Evolutionary conservation across 306 rosid genomes (phyloP).

Genomic region (Quercus alba): DNA sequence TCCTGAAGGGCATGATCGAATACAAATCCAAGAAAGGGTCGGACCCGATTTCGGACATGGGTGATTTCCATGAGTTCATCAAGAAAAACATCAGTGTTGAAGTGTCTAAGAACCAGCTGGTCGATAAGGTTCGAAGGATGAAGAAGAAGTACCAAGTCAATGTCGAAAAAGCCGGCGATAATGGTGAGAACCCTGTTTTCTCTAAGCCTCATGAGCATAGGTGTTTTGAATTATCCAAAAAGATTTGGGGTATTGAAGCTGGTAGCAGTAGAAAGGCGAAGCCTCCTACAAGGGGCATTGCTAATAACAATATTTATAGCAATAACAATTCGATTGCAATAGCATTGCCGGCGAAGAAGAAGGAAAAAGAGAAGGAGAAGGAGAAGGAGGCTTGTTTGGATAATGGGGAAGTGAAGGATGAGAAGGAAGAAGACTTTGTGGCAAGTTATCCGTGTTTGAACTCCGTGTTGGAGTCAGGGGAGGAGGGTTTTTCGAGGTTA

Average conservation of each 20-base stretch:
- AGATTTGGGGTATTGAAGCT: constrained; percentile 30
- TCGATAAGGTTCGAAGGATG: constrained; percentile 40
- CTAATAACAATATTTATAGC: no score
- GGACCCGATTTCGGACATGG: constrained; percentile 33
- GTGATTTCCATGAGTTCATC: constrained; percentile 29
- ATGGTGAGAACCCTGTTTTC: constrained; percentile 31
- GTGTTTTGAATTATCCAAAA: constrained; percentile 32
- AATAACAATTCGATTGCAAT: background rate
- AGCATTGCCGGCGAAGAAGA: constrained; percentile 16
- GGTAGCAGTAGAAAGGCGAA: constrained; percentile 13
- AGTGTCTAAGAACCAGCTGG: constrained; percentile 32
- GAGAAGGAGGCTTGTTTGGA: background rate
- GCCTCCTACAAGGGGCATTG: background rate
- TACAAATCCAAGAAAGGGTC: constrained; percentile 27
- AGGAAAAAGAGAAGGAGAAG: constrained; percentile 1
- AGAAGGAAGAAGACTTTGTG: constrained; percentile 13
- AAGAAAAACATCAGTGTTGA: constrained; percentile 35
- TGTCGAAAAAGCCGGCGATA: constrained; percentile 18
- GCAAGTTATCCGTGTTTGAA: constrained; percentile 22
- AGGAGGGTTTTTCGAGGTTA: constrained; percentile 1
- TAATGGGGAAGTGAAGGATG: constrained; percentile 12
- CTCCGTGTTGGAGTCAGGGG: constrained; percentile 11
- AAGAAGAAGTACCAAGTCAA: constrained; percentile 41
- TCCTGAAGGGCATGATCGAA: constrained; percentile 50
- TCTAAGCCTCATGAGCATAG: constrained; percentile 32